Evolutionary conservation across 208 protist genomes (phyloP), one percentile per base, ranked within the genome.

Genomic region (Trypanosoma platydactyli): DNA sequence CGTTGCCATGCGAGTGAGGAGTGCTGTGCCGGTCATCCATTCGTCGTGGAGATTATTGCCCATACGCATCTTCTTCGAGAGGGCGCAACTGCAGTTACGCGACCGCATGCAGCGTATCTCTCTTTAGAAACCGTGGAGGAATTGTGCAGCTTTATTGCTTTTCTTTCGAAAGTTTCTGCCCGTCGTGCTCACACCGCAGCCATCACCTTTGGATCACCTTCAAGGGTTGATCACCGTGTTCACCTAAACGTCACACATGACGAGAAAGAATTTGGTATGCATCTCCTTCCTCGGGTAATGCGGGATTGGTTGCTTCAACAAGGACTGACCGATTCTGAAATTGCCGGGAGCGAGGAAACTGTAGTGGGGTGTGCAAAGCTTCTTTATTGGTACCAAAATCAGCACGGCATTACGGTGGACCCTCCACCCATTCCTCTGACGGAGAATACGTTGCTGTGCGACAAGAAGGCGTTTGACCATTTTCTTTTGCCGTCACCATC

Each of bases 81-180:
- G 5, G n/a, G 24, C 25, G 33, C 20, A 4, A 38, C 35, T 22
- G 5, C 46, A 4, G 20, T 38, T 46, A 33, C 18, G 48, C 42
- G 20, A 9, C n/a, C 35, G 48, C 46, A 54, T 3, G 61, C 30
- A 24, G 25, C 56, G n/a, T 44, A 57, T 44, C n/a, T 66, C 24
- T 55, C 61, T 5, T 57, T 66, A 38, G 61, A 66, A 27, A 48
- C 18, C 38, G 50, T 29, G n/a, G 61, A 66, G 16, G 49, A 57
- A 0, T 30, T 66, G 22, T 66, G 50, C 29, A 38, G 61, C 18
- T 22, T 5, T 35, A 49, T 57, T 20, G 45, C 50, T 18, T 66
- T 66, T 33, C 9, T 66, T 22, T 16, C 29, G 42, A 66, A 66
- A 29, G 57, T 66, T 48, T 38, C 27, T 5, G 61, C 50, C 7